Percentiles rank a stretch among this genome's conserved stretches.
These are phyloP conservation scores for Neurospora cerealis DNA, from an alignment of 495 filamentous ascomycete genomes.

Conservation along the genomic window DNA sequence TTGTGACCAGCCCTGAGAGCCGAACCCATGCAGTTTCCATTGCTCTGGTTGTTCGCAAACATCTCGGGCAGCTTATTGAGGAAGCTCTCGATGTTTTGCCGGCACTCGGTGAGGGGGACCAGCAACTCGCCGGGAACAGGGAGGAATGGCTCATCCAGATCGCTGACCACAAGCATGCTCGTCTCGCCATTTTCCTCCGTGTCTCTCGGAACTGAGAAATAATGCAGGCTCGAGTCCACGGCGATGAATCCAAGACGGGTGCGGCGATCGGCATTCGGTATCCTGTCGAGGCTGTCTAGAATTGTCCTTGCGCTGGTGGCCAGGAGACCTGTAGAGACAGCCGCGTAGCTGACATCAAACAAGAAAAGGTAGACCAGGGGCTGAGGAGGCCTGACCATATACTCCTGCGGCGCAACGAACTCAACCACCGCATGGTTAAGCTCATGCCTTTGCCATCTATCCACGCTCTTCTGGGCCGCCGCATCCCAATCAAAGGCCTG, in stretches of 20 bases:
- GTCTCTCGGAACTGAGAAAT: conserved; percentile 88
- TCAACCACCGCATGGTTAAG: conserved; percentile 92
- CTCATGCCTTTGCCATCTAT: conserved; percentile 81
- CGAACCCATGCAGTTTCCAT: conserved; percentile 81
- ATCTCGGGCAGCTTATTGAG: conserved; percentile 86
- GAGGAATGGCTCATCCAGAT: conserved; percentile 94
- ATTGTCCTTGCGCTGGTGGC: conserved; percentile 92
- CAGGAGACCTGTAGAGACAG: conserved; percentile 86
- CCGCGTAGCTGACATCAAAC: conserved; percentile 89
- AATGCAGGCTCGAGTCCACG: conserved; percentile 89
- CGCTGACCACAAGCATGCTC: conserved; percentile 88
- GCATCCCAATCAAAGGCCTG: conserved; percentile 99
- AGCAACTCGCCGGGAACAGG: conserved; percentile 89
- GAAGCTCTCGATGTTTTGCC: conserved; percentile 83
- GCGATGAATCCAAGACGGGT: conserved; percentile 92
- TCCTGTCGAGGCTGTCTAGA: conserved; percentile 87
- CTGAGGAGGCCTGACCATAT: conserved; percentile 97
- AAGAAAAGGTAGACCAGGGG: conserved; percentile 97
- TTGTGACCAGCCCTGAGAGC: conserved; percentile 89
- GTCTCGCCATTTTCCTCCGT: conserved; percentile 70
- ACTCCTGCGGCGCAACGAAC: conserved; percentile 96
- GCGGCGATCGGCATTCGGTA: conserved; percentile 90
- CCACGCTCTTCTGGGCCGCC: conserved; percentile 75
- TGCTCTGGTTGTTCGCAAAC: conserved; percentile 90
- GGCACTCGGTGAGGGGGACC: conserved; percentile 80